Percentiles rank a stretch among this genome's conserved stretches.
Evolutionary conservation across 2,329 filamentous ascomycete genomes (phyloP).

Genomic region (Scopulariopsis brevicaulis): DNA sequence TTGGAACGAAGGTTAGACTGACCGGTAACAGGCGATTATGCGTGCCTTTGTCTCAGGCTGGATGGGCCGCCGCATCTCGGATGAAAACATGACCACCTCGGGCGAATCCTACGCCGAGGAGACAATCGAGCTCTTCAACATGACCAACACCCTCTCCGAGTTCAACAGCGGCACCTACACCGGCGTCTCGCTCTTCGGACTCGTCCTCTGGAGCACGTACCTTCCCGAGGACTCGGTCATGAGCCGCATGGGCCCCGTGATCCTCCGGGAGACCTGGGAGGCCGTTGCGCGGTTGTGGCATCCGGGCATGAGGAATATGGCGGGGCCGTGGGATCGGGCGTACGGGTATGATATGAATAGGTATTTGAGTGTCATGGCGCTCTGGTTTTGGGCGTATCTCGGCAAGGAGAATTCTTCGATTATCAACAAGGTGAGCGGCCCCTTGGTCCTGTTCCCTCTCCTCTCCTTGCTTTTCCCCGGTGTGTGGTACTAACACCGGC

Average conservation of each 20-base stretch:
- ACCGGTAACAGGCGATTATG: conserved; percentile 35
- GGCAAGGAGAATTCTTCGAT: conserved; percentile 31
- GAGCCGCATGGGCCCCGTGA: conserved; percentile 33
- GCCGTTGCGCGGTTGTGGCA: conserved; percentile 42
- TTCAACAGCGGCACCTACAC: conserved; percentile 54
- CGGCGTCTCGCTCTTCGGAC: conserved; percentile 46
- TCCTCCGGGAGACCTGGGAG: conserved; percentile 42
- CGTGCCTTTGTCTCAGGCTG: conserved; percentile 49
- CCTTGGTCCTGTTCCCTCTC: conserved; percentile 13
- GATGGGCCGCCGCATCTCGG: conserved; percentile 39
- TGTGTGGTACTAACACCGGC: not conserved
- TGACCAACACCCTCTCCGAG: conserved; percentile 45
- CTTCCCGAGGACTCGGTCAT: conserved; percentile 40
- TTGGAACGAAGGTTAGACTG: conserved; percentile 4
- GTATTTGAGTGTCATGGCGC: conserved; percentile 41
- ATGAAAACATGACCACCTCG: conserved; percentile 45
- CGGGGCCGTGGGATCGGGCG: conserved; percentile 52
- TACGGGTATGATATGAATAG: conserved; percentile 55
- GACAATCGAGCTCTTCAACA: conserved; percentile 44
- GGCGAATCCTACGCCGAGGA: conserved; percentile 45
- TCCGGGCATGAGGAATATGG: conserved; percentile 46
- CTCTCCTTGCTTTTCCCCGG: not conserved
- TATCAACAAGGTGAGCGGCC: conserved; percentile 8
- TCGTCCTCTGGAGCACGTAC: conserved; percentile 50
- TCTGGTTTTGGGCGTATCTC: conserved; percentile 47